Evolutionary conservation across 768 basidiomycete genomes (phyloP), one percentile per base, ranked within the genome.

Genomic region (Mycena olivaceomarginata): DNA sequence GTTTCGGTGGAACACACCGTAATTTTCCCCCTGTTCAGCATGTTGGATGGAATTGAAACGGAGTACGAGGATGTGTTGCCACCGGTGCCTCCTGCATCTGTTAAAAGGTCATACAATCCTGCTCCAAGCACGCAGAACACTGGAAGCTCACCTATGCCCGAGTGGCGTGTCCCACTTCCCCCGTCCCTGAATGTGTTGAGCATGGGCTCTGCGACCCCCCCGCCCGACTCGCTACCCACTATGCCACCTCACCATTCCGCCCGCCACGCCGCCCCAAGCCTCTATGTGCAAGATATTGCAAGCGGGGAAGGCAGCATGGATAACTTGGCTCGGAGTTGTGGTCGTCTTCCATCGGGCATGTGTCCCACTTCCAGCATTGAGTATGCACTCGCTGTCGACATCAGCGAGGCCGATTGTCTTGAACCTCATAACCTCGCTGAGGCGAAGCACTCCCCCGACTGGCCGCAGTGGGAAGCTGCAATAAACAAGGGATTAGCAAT

Each of bases 391-490:
- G 82, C 74, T 60, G 67, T 69, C 9, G 71, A 65, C 20, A 69
- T 48, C 22, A 70, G 72, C 22, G 70, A 80, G 37, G 40, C 68
- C 22, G 76, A 77, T 18, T 72, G 60, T 4, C 37, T 74, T 13
- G 65, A 76, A 67, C 76, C 68, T 25, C 67, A 46, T 18, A 67
- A 56, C 59, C 48, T 77, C 10, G 65, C 68, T 9, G 74, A 74
- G 41, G 74, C 67, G 46, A 39, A 46, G 20, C 67, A 67, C 20
- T 75, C n/a, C 74, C 64, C 80, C 6, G 80, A 81, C 48, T 80
- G 79, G 79, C 78, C 74, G 41, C 72, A 79, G 31, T 82, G 79
- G 80, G 62, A 81, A 66, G 75, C 69, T 5, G 80, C 82, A 9
- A 80, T 80, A 6, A 39, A 75, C 6, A 75, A 74, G 0, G 77